phyloP scores from a whole-genome alignment of 164 flowering plant genomes.

The Warburgia ugandensis region DNA sequence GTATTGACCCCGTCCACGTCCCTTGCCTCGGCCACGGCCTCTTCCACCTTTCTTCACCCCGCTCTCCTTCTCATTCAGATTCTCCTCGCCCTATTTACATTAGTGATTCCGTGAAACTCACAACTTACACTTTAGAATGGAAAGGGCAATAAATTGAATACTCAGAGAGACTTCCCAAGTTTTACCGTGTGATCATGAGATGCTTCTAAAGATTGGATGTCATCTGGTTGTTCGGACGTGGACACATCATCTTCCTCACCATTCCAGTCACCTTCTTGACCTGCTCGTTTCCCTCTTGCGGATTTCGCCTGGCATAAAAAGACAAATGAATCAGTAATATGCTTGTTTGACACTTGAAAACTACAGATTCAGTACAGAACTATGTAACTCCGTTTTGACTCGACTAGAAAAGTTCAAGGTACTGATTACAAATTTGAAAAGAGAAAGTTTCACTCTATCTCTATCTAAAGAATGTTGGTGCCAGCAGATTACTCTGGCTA shows the following conservation, averaged over 20 bases:
- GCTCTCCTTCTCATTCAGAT: conserved; percentile 40
- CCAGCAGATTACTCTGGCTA: no score
- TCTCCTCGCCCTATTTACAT: conserved; percentile 61
- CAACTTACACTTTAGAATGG: no score
- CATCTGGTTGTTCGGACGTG: conserved; percentile 47
- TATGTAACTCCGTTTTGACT: no score
- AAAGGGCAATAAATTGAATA: no score
- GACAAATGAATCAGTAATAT: background rate
- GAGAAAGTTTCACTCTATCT: no score
- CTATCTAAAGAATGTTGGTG: no score
- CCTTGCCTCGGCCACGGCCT: conserved; percentile 54
- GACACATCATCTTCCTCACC: conserved; percentile 53
- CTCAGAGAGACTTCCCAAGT: no score
- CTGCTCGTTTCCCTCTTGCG: conserved; percentile 43
- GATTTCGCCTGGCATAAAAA: conserved; percentile 36
- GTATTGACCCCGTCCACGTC: conserved; percentile 56
- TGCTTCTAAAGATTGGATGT: conserved; percentile 48
- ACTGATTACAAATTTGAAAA: no score
- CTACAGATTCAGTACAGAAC: no score
- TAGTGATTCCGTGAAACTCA: no score
- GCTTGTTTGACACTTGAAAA: no score
- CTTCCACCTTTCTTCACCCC: conserved; percentile 50
- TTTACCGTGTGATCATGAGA: conserved; percentile 44
- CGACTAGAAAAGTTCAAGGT: no score
- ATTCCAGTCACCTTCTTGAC: conserved; percentile 47